These are phyloP conservation scores for Dioscorea zingiberensis DNA, from an alignment of 106 monocot genomes.

Conservation along the genomic window DNA sequence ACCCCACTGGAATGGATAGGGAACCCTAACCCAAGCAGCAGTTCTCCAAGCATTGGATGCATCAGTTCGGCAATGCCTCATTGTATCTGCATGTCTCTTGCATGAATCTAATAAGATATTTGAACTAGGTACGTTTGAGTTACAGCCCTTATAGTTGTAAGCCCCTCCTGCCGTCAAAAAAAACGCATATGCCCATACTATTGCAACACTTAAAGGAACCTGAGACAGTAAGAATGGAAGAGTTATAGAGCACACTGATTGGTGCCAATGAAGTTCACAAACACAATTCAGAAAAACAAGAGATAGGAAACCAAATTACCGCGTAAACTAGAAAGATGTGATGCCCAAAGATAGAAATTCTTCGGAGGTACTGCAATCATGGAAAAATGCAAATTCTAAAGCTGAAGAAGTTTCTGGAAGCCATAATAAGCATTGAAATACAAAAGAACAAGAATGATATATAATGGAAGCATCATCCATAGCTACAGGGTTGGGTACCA, in stretches of 20 bases:
- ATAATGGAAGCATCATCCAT: neutral
- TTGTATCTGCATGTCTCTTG: conserved; percentile 54
- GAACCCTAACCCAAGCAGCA: conserved; percentile 91
- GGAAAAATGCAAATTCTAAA: neutral
- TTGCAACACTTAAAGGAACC: conserved; percentile 86
- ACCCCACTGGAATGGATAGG: conserved; percentile 98
- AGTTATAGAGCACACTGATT: neutral
- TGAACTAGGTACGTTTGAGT: conserved; percentile 73
- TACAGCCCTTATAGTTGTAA: conserved; percentile 79
- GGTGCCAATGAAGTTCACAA: neutral
- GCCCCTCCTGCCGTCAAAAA: conserved; percentile 94
- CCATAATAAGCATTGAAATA: no score
- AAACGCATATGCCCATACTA: conserved; percentile 98
- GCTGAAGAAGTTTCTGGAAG: neutral
- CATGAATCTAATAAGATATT: conserved; percentile 82
- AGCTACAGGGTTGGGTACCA: conserved; percentile 38
- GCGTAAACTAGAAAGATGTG: conserved; percentile 86
- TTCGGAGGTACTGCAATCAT: conserved; percentile 79
- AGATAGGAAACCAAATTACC: conserved; percentile 38
- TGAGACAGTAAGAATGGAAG: conserved; percentile 11
- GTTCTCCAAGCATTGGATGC: conserved; percentile 77
- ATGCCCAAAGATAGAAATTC: conserved; percentile 75
- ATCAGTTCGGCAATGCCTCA: conserved; percentile 92
- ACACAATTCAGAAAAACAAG: neutral
- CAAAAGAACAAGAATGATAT: no score